These are phyloP conservation scores for Candida nemodendra DNA, from an alignment of 805 yeast genomes.

Conservation along the genomic window DNA sequence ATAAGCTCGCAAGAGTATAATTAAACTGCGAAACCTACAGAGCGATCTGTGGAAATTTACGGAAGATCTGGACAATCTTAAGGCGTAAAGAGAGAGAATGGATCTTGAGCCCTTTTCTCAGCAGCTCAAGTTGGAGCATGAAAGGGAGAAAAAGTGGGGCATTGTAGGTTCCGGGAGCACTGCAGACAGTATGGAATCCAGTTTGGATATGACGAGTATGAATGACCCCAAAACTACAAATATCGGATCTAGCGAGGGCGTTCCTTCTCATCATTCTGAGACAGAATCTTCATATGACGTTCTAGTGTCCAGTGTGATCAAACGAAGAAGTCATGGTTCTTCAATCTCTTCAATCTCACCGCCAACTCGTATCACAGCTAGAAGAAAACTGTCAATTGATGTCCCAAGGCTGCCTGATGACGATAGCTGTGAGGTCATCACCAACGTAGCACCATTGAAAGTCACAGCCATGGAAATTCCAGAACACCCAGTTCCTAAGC, in stretches of 20 bases:
- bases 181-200: too few species aligned
- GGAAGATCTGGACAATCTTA: too few species aligned
- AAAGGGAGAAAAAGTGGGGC: neutral
- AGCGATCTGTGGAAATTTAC: too few species aligned
- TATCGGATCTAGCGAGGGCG: too few species aligned
- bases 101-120: neutral
- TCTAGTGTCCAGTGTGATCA: neutral
- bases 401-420: conserved; percentile 29
- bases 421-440: conserved; percentile 21
- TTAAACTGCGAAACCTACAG: too few species aligned
- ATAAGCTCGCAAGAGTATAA: too few species aligned
- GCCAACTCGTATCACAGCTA: conserved; percentile 1
- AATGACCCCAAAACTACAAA: too few species aligned
- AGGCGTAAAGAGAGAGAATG: too few species aligned
- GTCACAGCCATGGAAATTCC: conserved; percentile 21
- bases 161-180: too few species aligned
- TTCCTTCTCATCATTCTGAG: too few species aligned
- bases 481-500: conserved; percentile 5
- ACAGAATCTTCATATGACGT: too few species aligned
- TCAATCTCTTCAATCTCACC: conserved; percentile 5
- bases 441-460: conserved; percentile 18
- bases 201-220: too few species aligned
- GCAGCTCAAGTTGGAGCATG: neutral
- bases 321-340: conserved; percentile 1
- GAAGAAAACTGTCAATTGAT: conserved; percentile 19